These are phyloP conservation scores for Mycena crocata DNA, from an alignment of 768 basidiomycete genomes.

Conservation along the genomic window DNA sequence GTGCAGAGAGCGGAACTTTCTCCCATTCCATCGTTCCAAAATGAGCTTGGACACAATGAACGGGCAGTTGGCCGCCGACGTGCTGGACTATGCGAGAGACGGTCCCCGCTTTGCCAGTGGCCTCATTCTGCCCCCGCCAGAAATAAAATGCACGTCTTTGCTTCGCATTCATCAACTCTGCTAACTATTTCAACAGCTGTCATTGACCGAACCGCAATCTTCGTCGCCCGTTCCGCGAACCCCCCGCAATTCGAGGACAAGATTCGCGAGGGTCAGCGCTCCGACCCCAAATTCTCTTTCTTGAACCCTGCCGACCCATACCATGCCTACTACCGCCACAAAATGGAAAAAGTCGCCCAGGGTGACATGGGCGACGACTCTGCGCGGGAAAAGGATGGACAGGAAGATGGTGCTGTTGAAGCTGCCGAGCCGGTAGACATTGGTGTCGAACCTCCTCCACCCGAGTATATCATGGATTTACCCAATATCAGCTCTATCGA, in stretches of 20 bases:
- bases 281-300: constrained; percentile 98
- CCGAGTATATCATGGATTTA: constrained; percentile 87
- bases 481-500: constrained; percentile 92
- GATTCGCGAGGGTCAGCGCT: constrained; percentile 95
- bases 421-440: constrained; percentile 66
- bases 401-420: constrained; percentile 46
- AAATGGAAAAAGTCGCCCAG: constrained; percentile 83
- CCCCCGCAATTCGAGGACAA: constrained; percentile 95
- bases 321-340: constrained; percentile 97
- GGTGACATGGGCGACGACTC: constrained; percentile 80
- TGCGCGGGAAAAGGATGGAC: constrained; percentile 58
- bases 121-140: constrained; percentile 95
- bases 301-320: constrained; percentile 97
- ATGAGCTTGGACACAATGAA: constrained; percentile 60
- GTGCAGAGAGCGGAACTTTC: background rate
- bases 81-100: constrained; percentile 43
- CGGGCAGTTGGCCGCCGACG: constrained; percentile 55
- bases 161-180: constrained; percentile 45
- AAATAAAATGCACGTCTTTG: constrained; percentile 83
- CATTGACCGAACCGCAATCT: constrained; percentile 93
- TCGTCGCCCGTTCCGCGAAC: constrained; percentile 93
- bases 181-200: constrained; percentile 66
- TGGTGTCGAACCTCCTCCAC: constrained; percentile 80
- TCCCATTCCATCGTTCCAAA: constrained; percentile 43
- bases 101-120: constrained; percentile 77